Base-by-base conservation (phyloP, 2,329 filamentous ascomycete genomes). In the Exophiala aquamarina region DNA sequence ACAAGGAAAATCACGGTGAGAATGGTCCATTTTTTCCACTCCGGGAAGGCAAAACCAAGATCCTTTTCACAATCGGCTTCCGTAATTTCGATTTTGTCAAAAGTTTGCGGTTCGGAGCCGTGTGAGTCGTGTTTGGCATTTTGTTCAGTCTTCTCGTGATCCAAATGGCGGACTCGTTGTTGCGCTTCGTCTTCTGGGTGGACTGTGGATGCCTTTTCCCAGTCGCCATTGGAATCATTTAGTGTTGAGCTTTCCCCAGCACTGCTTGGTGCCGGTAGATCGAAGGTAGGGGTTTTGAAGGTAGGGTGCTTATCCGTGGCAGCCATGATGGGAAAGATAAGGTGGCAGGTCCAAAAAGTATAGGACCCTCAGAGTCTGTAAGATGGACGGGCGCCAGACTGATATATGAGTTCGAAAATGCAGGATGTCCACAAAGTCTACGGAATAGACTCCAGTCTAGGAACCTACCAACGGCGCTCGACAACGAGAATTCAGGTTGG, bases 1-100 rank as follows among this genome's bases (percentile, higher is more conserved):
- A 88, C 83, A 57, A 83, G 70, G 70, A 87, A 87, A 64, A 88
- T 86, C 63, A 87, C 75, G n/a, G 75, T 76, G 46, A 88, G 76
- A 58, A 88, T 86, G 60, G 73, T 79, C 84, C 85, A 89, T 68
- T 89, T 89, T 68, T 81, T 84, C 70, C 68, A 75, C 10, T 55
- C 64, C 0, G 82, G 69, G 54, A 79, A 88, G 7, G 72, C 70
- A 61, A 76, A 57, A 41, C 83, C 84, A 0, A 89, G 73, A 60
- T 87, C 74, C 15, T 78, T 73, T 63, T 83, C 84, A 66, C 82
- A 86, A 57, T 86, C 82, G 26, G 75, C 72, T 56, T 78, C 74
- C 0, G 69, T 74, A 42, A 81, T 60, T 49, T 76, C 69, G 35
- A 58, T 53, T 23, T 61, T 61, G 36, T 57, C 58, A 41, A 50